phyloP scores from a whole-genome alignment of 495 filamentous ascomycete species.

The Ramalina intermedia region DNA sequence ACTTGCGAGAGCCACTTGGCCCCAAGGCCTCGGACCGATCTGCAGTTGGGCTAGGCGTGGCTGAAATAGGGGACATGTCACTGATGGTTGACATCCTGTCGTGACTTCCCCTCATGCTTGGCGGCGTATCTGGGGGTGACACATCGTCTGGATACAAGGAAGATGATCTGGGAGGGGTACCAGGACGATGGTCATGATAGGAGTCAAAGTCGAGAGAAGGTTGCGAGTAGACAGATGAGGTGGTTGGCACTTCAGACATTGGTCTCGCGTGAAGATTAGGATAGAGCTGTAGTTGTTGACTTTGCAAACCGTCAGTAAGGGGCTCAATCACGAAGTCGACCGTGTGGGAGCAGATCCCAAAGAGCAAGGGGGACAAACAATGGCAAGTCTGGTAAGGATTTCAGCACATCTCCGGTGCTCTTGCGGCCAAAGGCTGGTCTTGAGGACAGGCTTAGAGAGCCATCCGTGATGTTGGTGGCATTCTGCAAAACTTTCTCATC shows the following conservation, averaged over 20 bases:
- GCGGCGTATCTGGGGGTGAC: conserved; percentile 34
- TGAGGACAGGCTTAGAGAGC: conserved; percentile 12
- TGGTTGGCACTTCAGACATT: conserved; percentile 22
- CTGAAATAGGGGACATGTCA: conserved; percentile 33
- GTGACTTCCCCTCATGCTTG: conserved; percentile 8
- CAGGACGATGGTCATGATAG: conserved; percentile 1
- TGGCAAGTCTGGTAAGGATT: conserved; percentile 27
- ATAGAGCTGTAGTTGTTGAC: too few relatives aligned
- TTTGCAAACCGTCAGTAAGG: neutral
- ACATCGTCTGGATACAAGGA: conserved; percentile 24
- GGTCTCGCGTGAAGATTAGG: conserved; percentile 7
- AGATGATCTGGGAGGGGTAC: conserved; percentile 15
- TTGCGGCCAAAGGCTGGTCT: conserved; percentile 17
- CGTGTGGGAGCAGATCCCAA: neutral
- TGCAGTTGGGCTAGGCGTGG: conserved; percentile 12
- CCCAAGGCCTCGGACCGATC: conserved; percentile 1
- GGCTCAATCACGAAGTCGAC: conserved; percentile 1
- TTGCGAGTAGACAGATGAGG: conserved; percentile 31
- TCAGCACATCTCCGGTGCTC: conserved; percentile 17
- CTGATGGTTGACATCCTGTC: conserved; percentile 19
- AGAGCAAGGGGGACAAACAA: conserved; percentile 20
- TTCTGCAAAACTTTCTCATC: conserved; percentile 20
- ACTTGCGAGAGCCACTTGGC: conserved; percentile 1
- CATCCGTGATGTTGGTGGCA: conserved; percentile 10
- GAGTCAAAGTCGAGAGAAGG: conserved; percentile 19